Evolutionary conservation across 2,329 filamentous ascomycete genomes (phyloP), one percentile per base, ranked within the genome.

Genomic region (Nemania sp.): DNA sequence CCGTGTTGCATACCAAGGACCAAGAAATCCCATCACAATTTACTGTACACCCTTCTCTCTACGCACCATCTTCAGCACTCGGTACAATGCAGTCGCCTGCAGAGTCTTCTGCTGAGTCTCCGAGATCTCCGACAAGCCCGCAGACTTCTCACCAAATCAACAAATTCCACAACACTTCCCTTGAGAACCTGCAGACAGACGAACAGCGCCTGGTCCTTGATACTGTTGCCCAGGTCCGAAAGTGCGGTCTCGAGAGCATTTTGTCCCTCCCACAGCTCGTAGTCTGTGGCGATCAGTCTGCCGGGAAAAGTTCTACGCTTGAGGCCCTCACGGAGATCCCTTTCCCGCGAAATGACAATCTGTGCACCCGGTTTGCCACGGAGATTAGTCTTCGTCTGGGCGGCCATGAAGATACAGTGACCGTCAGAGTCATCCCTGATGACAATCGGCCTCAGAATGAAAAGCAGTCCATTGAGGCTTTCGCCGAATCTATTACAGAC

Each of bases 281-380:
- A 2, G 81, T 85, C n/a, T 82, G 78, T 54, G 83, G 84, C 5
- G 79, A 84, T 54, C 82, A 85, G 64, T 82, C 80, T 0, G 77
- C 79, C 1, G 84, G 83, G 1, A 87, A 87, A 65, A 84, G 80
- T 46, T 85, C 82, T 0, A 80, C 86, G 0, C 74, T 88, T 0
- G 83, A 87, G 62, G 82, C 81, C 0, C 79, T 88, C 18, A 83
- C 83, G 0, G 78, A 80, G 6, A 78, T 87, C 1, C 76, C 78
- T 0, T 87, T 87, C 54, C 83, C 83, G 0, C 69, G 72, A 1
- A 79, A 82, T n/a, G 79, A 81, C 21, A 79, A 76, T 40, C 67
- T 84, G 0, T 86, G 83, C 65, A 86, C 84, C 0, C 74, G 81
- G 0, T 86, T 86, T 59, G 79, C 83, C 0, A 86, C 82, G 0